Base-by-base conservation (phyloP, 148 eudicot species). In the Heliosperma pusillum region DNA sequence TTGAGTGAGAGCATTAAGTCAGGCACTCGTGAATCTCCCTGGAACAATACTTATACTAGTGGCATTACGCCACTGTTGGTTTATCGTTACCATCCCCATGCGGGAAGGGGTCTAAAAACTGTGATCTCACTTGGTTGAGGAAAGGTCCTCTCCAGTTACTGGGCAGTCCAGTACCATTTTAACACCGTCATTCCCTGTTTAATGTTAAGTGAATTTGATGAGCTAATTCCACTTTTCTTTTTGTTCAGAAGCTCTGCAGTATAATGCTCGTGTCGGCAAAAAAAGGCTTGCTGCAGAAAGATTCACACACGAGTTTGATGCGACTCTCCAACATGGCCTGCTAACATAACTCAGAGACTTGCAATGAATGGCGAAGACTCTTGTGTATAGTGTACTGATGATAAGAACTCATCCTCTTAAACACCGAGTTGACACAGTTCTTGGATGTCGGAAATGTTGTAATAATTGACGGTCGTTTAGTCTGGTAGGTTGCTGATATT, bases 401-500 rank as follows among this genome's bases (percentile, higher is more conserved):
- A 44, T 44, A 17, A 68, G 10, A 68, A 42, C 47, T 36, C 15
- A 66, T 36, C 70, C 24, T 66, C 7, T 40, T 40, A 6, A 33
- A 36, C 9, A 11, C 11, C 26, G 33, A 24, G 5, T 66, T 16
- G 45, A 66, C 20, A 24, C 53, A 33, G 21, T 22, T 69, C 66
- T 29, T 27, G 40, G 12, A 70, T 60, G 56, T 59, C 33, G 55
- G 61, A 44, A 27, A 17, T 27, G 52, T 19, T n/a, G 53, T 26
- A 57, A 30, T 70, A 72, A 19, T 69, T 15, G 24, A 60, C 27
- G 20, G 67, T 45, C 10, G 56, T 24, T 20, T 25, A 55, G 45
- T n/a, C n/a, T n/a, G n/a, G n/a, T 76, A 40, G 44, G 25, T 58
- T 66, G 75, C 75, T 69, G 72, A 63, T 75, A 75, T 55, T 24